These are phyloP conservation scores for Zasmidium angulare DNA, from an alignment of 2,329 filamentous ascomycete genomes.

Conservation along the genomic window DNA sequence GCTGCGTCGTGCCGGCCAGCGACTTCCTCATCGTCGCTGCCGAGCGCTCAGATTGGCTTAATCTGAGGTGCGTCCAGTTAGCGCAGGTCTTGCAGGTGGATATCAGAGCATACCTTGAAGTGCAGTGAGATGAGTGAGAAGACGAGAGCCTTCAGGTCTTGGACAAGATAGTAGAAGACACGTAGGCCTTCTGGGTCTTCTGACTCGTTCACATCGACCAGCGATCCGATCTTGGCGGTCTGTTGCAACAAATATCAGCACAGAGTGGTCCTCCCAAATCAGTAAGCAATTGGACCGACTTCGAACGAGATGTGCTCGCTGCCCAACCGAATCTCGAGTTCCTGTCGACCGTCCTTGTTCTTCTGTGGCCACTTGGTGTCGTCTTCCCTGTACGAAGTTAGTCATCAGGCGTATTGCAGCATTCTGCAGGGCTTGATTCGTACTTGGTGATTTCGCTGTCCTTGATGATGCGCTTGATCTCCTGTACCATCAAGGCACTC, in stretches of 20 bases:
- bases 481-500: slow-evolving; percentile 82
- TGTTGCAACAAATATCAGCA: slow-evolving; percentile 39
- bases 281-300: slow-evolving; percentile 51
- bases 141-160: slow-evolving; percentile 93
- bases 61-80: slow-evolving; percentile 23
- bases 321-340: slow-evolving; percentile 89
- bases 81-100: background rate
- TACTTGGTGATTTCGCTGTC: slow-evolving; percentile 97
- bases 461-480: slow-evolving; percentile 97
- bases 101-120: slow-evolving; percentile 70
- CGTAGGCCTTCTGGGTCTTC: slow-evolving; percentile 92
- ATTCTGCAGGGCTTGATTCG: no score
- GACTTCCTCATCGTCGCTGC: background rate
- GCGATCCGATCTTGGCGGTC: slow-evolving; percentile 97
- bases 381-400: slow-evolving; percentile 69
- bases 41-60: slow-evolving; percentile 31
- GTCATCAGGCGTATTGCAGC: no score
- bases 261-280: slow-evolving; percentile 18
- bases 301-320: slow-evolving; percentile 98
- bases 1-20: background rate
- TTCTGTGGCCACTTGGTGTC: slow-evolving; percentile 98
- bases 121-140: slow-evolving; percentile 95
- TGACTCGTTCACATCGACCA: slow-evolving; percentile 95
- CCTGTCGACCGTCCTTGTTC: slow-evolving; percentile 97
- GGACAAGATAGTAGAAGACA: slow-evolving; percentile 98